These are phyloP conservation scores for Phalaenopsis aphrodite DNA, from an alignment of 106 monocot species.

Conservation along the genomic window DNA sequence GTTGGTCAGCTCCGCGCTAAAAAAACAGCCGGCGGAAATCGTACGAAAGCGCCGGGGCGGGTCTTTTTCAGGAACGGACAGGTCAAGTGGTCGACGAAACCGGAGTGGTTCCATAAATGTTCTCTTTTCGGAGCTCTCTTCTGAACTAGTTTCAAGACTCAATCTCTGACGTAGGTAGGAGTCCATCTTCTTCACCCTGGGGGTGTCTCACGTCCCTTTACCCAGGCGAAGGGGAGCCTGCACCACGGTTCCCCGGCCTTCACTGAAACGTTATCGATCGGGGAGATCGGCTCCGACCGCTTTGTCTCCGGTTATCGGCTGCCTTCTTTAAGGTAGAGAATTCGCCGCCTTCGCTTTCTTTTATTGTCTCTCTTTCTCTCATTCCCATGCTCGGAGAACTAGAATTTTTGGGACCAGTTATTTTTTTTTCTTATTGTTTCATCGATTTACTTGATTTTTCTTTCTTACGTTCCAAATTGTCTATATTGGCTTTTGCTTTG, in stretches of 20 bases:
- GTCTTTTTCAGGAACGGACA: too few species aligned
- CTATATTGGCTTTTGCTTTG: neutral
- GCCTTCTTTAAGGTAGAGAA: neutral
- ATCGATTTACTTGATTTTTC: neutral
- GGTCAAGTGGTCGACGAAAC: neutral
- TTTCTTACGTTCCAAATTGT: neutral
- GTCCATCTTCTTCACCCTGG: neutral
- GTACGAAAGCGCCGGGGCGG: too few species aligned
- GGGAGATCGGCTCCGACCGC: neutral
- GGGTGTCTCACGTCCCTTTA: neutral
- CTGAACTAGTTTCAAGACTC: neutral
- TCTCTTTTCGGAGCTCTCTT: neutral
- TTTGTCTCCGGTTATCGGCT: neutral
- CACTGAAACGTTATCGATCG: neutral
- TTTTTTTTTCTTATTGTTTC: neutral
- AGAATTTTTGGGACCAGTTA: neutral
- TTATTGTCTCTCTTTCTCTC: neutral
- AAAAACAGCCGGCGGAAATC: too few species aligned
- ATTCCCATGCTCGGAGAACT: neutral
- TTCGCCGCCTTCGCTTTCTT: neutral
- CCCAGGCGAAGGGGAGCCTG: conserved; percentile 1
- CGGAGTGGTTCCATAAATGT: neutral
- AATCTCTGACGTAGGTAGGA: neutral
- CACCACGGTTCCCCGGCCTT: neutral
- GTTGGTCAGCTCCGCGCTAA: too few species aligned